Percentiles rank a stretch among this genome's conserved stretches.
Conservation (phyloP, 306 rosid genomes). For the Oemleria cerasiformis region DNA sequence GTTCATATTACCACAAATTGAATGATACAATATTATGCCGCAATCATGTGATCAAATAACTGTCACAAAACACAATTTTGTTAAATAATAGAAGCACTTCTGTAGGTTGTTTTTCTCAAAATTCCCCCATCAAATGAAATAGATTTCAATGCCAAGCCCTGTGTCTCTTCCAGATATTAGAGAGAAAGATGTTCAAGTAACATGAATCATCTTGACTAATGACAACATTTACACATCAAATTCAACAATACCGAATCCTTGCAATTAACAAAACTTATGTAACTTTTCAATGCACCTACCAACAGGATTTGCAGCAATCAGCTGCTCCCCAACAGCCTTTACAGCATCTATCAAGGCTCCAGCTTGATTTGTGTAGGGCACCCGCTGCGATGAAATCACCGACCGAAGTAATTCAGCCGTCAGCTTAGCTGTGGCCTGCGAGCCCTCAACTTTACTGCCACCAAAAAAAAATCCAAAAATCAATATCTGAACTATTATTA, state of each 20-base stretch:
- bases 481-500: neutral
- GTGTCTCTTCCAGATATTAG: neutral
- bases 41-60: neutral
- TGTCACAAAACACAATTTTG: neutral
- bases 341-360: slow-evolving; percentile 79
- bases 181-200: neutral
- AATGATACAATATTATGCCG: neutral
- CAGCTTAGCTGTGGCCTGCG: slow-evolving; percentile 80
- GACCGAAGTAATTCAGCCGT: slow-evolving; percentile 82
- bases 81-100: neutral
- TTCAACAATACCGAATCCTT: neutral
- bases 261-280: neutral
- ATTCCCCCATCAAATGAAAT: neutral
- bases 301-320: slow-evolving; percentile 89
- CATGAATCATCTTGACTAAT: neutral
- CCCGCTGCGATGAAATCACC: slow-evolving; percentile 77
- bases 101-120: neutral
- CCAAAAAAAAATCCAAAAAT: neutral
- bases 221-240: neutral
- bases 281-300: slow-evolving; percentile 45
- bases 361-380: slow-evolving; percentile 82
- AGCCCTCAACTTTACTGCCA: slow-evolving; percentile 90
- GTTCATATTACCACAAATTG: slow-evolving; percentile 1
- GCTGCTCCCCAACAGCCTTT: slow-evolving; percentile 82
- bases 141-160: neutral